Conservation (phyloP, 2,329 filamentous ascomycete species). For the Cytospora mali region DNA sequence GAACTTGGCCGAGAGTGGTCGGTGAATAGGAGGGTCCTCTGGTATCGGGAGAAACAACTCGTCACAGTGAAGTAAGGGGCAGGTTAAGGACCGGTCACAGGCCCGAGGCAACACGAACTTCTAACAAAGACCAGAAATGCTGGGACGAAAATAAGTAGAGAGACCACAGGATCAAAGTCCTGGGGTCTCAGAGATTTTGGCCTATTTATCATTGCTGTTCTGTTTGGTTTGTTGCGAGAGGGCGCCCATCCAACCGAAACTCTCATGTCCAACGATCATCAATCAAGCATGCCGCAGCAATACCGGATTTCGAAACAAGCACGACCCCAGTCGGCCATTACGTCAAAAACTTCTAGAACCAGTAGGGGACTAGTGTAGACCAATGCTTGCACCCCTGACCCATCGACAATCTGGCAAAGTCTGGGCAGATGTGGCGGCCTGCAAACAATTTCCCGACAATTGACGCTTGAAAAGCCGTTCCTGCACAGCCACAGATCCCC, state of each 20-base stretch:
- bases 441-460: neutral
- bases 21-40: neutral
- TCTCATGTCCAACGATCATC: slow-evolving; percentile 4
- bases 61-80: slow-evolving; percentile 14
- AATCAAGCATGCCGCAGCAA: slow-evolving; percentile 11
- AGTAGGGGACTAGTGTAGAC: neutral
- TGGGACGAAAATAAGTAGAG: neutral
- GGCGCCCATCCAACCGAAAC: slow-evolving; percentile 13
- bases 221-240: slow-evolving; percentile 8
- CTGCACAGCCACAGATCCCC: neutral
- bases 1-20: neutral
- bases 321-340: slow-evolving; percentile 16
- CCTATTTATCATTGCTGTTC: slow-evolving; percentile 8
- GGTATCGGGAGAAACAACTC: slow-evolving; percentile 11
- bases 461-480: neutral
- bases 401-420: no score
- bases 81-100: slow-evolving; percentile 3
- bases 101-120: slow-evolving; percentile 7
- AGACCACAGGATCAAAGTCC: neutral
- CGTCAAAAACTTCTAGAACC: slow-evolving; percentile 16
- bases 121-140: slow-evolving; percentile 7
- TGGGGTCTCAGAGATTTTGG: neutral
- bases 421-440: neutral
- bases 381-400: no score
- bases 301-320: slow-evolving; percentile 23